phyloP scores from a whole-genome alignment of 768 basidiomycete genomes.

The Suillus clintonianus region DNA sequence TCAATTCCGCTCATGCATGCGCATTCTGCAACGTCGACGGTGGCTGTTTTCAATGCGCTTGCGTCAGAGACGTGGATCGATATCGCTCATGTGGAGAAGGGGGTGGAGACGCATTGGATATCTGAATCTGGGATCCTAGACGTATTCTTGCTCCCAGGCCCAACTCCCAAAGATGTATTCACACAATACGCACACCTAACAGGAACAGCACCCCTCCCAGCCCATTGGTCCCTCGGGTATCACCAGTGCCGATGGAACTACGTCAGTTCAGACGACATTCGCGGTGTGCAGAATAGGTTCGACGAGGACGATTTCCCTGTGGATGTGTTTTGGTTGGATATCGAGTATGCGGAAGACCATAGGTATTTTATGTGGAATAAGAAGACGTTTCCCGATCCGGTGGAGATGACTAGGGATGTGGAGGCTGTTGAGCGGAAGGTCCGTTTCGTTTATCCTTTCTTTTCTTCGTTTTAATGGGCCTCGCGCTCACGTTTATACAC shows the following conservation, averaged over 20 bases:
- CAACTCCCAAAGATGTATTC: conserved; percentile 80
- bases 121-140: conserved; percentile 97
- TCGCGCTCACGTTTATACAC: background rate
- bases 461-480: background rate
- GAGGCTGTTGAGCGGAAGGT: conserved; percentile 87
- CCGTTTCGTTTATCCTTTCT: background rate
- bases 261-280: conserved; percentile 83
- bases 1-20: conserved; percentile 93
- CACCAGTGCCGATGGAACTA: conserved; percentile 99
- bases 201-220: conserved; percentile 84
- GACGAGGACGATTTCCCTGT: conserved; percentile 95
- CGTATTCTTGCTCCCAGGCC: conserved; percentile 90
- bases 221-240: conserved; percentile 89
- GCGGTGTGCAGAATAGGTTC: conserved; percentile 81
- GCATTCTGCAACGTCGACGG: conserved; percentile 83
- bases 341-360: conserved; percentile 92
- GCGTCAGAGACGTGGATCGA: conserved; percentile 97
- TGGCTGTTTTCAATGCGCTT: conserved; percentile 85
- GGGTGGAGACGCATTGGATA: conserved; percentile 91
- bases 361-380: conserved; percentile 98
- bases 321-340: conserved; percentile 97
- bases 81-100: conserved; percentile 60
- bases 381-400: conserved; percentile 91
- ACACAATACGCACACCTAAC: conserved; percentile 84
- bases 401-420: conserved; percentile 90